Base-by-base conservation (phyloP, 306 rosid genomes). In the Begonia loranthoides region DNA sequence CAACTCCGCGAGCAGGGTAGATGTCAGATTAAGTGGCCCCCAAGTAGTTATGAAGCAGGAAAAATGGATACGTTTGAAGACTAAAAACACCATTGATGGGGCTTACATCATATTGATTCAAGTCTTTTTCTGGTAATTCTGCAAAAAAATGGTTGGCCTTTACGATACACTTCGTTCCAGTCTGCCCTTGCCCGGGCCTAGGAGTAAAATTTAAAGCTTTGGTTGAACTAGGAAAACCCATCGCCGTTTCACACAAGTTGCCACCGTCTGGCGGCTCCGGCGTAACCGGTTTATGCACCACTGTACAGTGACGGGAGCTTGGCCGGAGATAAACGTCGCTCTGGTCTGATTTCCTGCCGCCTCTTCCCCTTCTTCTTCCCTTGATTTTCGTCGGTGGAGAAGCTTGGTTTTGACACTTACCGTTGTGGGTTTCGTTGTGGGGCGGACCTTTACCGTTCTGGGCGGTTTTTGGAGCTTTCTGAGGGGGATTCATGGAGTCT, bases 81-180 rank as follows among this genome's bases (percentile, higher is more conserved):
- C 10, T 13, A 17, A 36, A 47, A 69, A 16, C 51, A 63, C 39
- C 64, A 60, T 45, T 48, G 53, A 72, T 2, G 52, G 51, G 65
- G 54, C 84, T 83, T 78, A 90, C 99, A 86, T 83, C 94, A 83
- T 86, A 90, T 45, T 90, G 99, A 70, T 86, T 83, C 73, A 90
- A 76, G 75, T 90, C 95, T 73, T 90, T 90, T 78, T 90, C 88
- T 14, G 99, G 99, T 60, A 90, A 76, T 79, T 80, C 95, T 48
- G 99, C 87, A 61, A 86, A 82, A 80, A 90, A 90, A 70, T 90
- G 99, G 78, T 90, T 90, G 55, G 96, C 94, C 77, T 90, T 90
- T 10, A 90, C 96, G 59, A 86, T 64, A 73, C 95, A 86, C 64
- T 74, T 90, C n/a, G 84, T 73, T 65, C 99, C 99, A 70, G 67